Percentiles rank a stretch among this genome's conserved stretches.
Conservation (phyloP, 2,329 filamentous ascomycete genomes). For the Fusarium subglutinans region DNA sequence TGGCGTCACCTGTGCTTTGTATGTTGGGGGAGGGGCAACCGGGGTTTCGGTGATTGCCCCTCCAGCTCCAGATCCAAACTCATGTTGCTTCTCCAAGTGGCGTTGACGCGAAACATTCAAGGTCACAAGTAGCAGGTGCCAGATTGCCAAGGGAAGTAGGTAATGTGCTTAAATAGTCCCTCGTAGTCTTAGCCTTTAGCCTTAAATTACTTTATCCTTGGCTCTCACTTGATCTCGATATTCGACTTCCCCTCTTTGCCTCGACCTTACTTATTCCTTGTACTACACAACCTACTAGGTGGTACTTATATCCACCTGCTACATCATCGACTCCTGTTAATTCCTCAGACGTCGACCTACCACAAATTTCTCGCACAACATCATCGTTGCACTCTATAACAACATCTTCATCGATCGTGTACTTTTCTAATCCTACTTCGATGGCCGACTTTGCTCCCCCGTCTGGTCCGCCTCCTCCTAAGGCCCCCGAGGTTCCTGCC, state of each 20-base stretch:
- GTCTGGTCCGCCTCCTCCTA: constrained; percentile 64
- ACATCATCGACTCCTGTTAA: constrained; percentile 28
- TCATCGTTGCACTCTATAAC: not conserved
- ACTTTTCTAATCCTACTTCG: constrained; percentile 2
- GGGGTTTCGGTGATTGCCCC: constrained; percentile 27
- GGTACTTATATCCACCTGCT: constrained; percentile 5
- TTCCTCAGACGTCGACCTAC: not conserved
- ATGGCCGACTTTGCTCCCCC: constrained; percentile 67
- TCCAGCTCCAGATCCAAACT: constrained; percentile 13
- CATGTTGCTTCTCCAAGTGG: constrained; percentile 13
- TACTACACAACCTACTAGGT: not conserved
- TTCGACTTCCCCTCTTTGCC: constrained; percentile 12
- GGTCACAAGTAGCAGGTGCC: constrained; percentile 30
- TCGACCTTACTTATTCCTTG: not conserved
- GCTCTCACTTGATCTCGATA: not conserved
- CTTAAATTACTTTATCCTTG: not conserved
- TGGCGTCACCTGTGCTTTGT: constrained; percentile 30
- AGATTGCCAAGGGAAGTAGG: constrained; percentile 21
- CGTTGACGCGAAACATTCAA: constrained; percentile 24
- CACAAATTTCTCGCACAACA: not conserved
- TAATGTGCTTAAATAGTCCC: constrained; percentile 23
- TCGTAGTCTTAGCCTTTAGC: not conserved
- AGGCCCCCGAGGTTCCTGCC: constrained; percentile 67
- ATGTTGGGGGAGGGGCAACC: constrained; percentile 29
- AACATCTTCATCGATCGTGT: not conserved